Conservation (phyloP, 2,329 filamentous ascomycete species). For the Chaetoscypha palmicola region DNA sequence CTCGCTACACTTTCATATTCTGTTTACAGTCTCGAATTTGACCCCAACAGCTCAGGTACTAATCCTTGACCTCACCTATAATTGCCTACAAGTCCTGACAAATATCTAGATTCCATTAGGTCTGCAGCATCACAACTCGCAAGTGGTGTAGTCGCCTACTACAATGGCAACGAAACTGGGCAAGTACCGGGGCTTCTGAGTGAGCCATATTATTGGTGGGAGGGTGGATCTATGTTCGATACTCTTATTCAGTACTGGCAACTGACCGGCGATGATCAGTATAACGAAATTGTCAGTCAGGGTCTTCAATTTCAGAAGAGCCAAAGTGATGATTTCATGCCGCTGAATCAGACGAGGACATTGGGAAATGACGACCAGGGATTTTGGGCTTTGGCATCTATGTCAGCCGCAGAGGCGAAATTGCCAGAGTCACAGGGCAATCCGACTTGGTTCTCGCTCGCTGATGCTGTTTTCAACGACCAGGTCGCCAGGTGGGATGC, state of each 20-base stretch:
- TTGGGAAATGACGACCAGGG: constrained; percentile 66
- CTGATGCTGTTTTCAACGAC: constrained; percentile 62
- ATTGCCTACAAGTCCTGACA: neutral
- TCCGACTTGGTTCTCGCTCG: constrained; percentile 40
- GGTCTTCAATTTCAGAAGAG: constrained; percentile 54
- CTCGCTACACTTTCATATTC: neutral
- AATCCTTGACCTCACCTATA: neutral
- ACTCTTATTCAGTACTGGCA: constrained; percentile 61
- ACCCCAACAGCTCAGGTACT: neutral
- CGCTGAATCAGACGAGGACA: constrained; percentile 49
- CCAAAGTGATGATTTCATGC: constrained; percentile 53
- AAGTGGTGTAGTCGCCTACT: constrained; percentile 13
- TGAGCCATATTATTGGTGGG: constrained; percentile 51
- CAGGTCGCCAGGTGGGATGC: constrained; percentile 62
- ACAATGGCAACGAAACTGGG: constrained; percentile 19
- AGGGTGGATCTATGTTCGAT: constrained; percentile 62
- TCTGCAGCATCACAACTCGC: constrained; percentile 18
- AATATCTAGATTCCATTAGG: constrained; percentile 21
- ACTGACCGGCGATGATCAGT: constrained; percentile 54
- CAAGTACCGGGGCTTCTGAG: constrained; percentile 14
- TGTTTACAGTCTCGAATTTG: neutral
- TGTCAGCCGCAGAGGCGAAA: constrained; percentile 58
- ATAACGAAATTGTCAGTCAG: constrained; percentile 51
- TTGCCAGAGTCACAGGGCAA: constrained; percentile 51
- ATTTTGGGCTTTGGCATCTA: constrained; percentile 63